Evolutionary conservation across 1,284 basidiomycete genomes (phyloP).

Genomic region (Pascua guehoae): DNA sequence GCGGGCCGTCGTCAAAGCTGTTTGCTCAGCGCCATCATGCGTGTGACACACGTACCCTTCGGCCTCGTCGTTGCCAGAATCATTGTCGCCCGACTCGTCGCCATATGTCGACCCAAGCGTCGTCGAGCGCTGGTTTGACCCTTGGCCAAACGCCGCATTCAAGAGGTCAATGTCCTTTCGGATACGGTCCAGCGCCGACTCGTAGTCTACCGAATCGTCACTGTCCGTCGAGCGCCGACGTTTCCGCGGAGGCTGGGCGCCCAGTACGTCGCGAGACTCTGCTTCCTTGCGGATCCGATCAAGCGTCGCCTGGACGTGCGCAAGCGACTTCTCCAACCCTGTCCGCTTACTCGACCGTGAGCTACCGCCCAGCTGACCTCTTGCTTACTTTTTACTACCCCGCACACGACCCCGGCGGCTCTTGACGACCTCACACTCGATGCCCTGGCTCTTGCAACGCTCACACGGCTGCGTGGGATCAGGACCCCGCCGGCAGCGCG

Average conservation of each 20-base stretch:
- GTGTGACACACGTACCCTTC: background rate
- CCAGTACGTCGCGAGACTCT: background rate
- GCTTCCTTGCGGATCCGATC: conserved; percentile 6
- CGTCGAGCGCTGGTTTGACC: background rate
- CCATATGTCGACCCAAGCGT: too few species aligned
- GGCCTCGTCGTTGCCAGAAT: background rate
- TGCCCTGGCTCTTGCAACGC: background rate
- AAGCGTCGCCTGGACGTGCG: conserved; percentile 7
- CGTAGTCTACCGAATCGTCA: too few species aligned
- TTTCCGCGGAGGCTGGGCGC: too few species aligned
- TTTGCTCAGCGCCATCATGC: too few species aligned
- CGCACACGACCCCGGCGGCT: conserved; percentile 5
- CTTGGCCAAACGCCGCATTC: background rate
- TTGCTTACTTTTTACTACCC: conserved; percentile 2
- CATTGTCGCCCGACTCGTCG: background rate
- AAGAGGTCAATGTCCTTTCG: background rate
- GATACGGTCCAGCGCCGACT: too few species aligned
- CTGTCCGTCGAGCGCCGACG: too few species aligned
- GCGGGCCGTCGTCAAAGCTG: background rate
- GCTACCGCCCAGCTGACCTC: background rate
- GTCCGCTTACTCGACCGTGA: conserved; percentile 3
- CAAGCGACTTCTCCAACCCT: conserved; percentile 3
- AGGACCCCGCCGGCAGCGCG: background rate
- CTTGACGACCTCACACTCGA: conserved; percentile 10
- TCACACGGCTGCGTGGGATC: conserved; percentile 2